phyloP scores from a whole-genome alignment of 345 rosid species.

The Alliaria petiolata region DNA sequence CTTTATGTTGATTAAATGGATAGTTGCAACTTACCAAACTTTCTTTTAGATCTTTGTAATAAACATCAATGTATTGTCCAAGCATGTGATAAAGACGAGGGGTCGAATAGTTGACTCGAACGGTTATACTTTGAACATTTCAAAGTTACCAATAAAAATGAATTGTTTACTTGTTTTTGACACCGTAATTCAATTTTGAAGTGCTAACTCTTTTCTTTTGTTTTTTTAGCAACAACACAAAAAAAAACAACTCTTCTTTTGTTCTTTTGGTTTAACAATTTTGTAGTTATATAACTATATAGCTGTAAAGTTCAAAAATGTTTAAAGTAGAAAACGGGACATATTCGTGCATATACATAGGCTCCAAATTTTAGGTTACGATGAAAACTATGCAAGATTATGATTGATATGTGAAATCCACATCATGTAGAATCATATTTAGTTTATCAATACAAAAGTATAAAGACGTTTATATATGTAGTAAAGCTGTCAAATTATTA shows the following conservation, averaged over 20 bases:
- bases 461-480: neutral
- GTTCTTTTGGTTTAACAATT: neutral
- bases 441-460: neutral
- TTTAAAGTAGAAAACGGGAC: neutral
- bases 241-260: too few species aligned
- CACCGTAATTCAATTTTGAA: neutral
- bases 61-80: constrained; percentile 27
- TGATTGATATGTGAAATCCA: neutral
- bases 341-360: neutral
- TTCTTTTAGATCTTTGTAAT: constrained; percentile 17
- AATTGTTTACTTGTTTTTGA: neutral
- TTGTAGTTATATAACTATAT: neutral
- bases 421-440: neutral
- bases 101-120: constrained; percentile 16
- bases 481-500: too few species aligned
- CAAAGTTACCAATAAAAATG: neutral
- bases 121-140: constrained; percentile 10
- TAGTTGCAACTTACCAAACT: constrained; percentile 37
- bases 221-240: too few species aligned
- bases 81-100: constrained; percentile 13
- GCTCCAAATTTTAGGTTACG: neutral
- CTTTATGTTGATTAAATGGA: constrained; percentile 27
- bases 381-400: neutral
- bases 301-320: neutral
- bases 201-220: neutral